Evolutionary conservation across 768 basidiomycete genomes (phyloP), one percentile per base, ranked within the genome.

Genomic region (Crucibulum laeve): DNA sequence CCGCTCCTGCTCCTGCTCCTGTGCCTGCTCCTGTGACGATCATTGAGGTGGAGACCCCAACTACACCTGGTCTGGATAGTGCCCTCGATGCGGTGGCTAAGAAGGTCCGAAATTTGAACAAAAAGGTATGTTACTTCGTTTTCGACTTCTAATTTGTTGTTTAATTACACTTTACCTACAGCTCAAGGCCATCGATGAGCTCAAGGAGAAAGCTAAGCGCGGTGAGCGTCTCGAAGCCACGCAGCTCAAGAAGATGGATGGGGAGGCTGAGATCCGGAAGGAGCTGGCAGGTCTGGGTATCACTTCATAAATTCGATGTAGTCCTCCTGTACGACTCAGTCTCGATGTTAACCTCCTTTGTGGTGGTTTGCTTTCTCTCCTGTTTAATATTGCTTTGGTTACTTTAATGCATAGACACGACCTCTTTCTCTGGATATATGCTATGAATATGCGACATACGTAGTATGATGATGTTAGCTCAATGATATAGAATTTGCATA

Each of bases 181-280:
- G 93, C 74, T 99, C 52, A 97, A 96, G 62, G 95, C 95, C n/a
- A 98, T 99, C 52, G 92, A 97, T 17, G 94, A 98, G 57, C 80
- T 99, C 39, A 98, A 97, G 70, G 90, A 89, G 52, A 92, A 93
- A 69, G 77, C 80, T 21, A 85, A 79, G 57, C 79, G 87, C 25
- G 95, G 96, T 1, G 94, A 98, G 62, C 79, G 85, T 43, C 74
- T 99, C 23, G 95, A 99, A 63, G 84, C 84, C 44, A 99, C 95
- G 14, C 95, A 99, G 65, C 69, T 95, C 53, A 89, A 87, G 79
- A 99, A 99, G 79, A 95, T 98, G 55, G 93, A 96, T 32, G 84
- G 84, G 6, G 94, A 97, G 64, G 76, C 60, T 6, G 87, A 87
- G 47, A 91, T 97, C 56, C 71, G 81, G 55, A 82, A 80, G 58